A percentile compares a stretch with the other conserved stretches of the same genome.
phyloP scores from a whole-genome alignment of 2,329 filamentous ascomycete species.

The Rutstroemia sp. region DNA sequence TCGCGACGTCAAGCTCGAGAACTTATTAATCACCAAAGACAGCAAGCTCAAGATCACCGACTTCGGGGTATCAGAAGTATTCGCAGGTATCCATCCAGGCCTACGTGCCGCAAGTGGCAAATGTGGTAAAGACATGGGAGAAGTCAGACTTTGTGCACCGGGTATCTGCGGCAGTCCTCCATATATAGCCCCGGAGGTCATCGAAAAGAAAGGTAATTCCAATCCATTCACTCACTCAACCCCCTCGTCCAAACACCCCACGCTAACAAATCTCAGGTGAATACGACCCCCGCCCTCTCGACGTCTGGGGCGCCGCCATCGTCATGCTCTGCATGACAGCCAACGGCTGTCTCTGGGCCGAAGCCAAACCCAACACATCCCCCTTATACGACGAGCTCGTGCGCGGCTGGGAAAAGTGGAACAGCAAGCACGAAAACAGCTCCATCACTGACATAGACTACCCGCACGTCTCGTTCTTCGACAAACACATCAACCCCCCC shows the following conservation, averaged over 20 bases:
- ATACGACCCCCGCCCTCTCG: slow-evolving; percentile 71
- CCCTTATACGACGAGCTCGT: slow-evolving; percentile 56
- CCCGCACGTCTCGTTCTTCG: slow-evolving; percentile 58
- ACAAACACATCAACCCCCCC: slow-evolving; percentile 57
- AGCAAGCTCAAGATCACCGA: slow-evolving; percentile 87
- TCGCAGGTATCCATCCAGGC: slow-evolving; percentile 74
- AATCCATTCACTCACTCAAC: neutral
- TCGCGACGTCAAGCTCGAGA: slow-evolving; percentile 86
- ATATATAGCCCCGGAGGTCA: slow-evolving; percentile 81
- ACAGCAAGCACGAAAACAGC: slow-evolving; percentile 40
- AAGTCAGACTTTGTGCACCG: slow-evolving; percentile 63
- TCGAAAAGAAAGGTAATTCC: slow-evolving; percentile 51
- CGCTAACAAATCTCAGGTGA: slow-evolving; percentile 30
- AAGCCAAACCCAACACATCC: slow-evolving; percentile 46
- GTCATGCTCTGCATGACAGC: slow-evolving; percentile 74
- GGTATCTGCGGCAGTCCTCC: slow-evolving; percentile 80
- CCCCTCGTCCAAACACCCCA: neutral
- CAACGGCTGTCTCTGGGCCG: slow-evolving; percentile 66
- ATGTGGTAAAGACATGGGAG: slow-evolving; percentile 66
- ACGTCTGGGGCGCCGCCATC: slow-evolving; percentile 81
- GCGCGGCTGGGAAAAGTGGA: slow-evolving; percentile 62
- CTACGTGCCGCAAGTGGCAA: slow-evolving; percentile 64
- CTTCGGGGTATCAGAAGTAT: slow-evolving; percentile 84
- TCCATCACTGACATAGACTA: slow-evolving; percentile 54
- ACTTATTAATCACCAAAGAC: slow-evolving; percentile 69